Evolutionary conservation across 23 red algal genomes (phyloP).

Genomic region (Gracilaria domingensis): DNA sequence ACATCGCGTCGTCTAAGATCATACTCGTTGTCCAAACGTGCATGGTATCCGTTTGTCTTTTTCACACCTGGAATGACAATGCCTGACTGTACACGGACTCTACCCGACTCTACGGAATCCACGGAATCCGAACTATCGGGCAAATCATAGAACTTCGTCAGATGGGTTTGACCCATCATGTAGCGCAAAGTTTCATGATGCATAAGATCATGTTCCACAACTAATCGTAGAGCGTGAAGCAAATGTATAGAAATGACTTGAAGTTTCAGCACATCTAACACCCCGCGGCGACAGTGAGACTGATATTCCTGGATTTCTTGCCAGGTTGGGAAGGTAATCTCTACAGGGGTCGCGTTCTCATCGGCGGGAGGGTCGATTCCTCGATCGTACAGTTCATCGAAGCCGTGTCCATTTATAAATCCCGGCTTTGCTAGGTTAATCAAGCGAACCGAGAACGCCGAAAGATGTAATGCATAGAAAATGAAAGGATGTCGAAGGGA

Average conservation of each 20-base stretch:
- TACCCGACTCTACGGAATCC: background rate
- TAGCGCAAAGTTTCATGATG: slow-evolving; percentile 95
- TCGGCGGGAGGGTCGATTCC: slow-evolving; percentile 98
- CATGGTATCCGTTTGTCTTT: slow-evolving; percentile 9
- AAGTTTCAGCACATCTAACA: background rate
- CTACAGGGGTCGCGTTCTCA: slow-evolving; percentile 58
- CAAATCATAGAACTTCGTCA: slow-evolving; percentile 13
- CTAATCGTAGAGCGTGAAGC: slow-evolving; percentile 29
- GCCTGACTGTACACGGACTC: slow-evolving; percentile 16
- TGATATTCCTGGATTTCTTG: slow-evolving; percentile 59
- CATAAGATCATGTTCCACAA: slow-evolving; percentile 94
- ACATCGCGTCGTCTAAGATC: slow-evolving; percentile 36
- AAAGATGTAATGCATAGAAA: slow-evolving; percentile 92
- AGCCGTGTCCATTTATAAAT: slow-evolving; percentile 15
- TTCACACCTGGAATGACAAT: slow-evolving; percentile 17
- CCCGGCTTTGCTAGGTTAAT: background rate
- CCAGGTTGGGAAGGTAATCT: slow-evolving; percentile 62
- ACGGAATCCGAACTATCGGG: background rate
- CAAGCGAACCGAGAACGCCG: slow-evolving; percentile 76
- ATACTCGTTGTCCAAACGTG: slow-evolving; percentile 86
- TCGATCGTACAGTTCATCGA: slow-evolving; percentile 78
- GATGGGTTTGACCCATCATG: slow-evolving; percentile 77
- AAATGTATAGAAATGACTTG: background rate
- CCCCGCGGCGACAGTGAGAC: background rate
- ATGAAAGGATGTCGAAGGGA: slow-evolving; percentile 89